phyloP scores from a whole-genome alignment of 345 rosid species.

The Pelargonium nanum region DNA sequence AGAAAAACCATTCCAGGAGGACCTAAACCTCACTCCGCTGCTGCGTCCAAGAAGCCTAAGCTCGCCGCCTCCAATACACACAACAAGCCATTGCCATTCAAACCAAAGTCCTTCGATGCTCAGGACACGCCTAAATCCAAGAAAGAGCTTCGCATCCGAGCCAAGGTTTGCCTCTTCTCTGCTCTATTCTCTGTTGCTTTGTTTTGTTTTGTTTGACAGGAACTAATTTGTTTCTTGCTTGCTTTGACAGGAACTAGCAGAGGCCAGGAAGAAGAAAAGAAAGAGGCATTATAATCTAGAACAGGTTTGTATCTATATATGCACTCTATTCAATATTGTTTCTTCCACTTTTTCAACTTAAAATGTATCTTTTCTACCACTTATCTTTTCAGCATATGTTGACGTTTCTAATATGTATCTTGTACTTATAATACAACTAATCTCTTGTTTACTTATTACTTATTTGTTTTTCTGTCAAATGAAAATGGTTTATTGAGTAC shows the following conservation, averaged over 20 bases:
- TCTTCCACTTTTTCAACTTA: background rate
- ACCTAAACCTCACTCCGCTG: background rate
- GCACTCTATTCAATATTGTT: background rate
- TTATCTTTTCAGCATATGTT: too few species aligned
- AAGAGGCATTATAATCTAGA: constrained; percentile 74
- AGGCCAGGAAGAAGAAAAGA: constrained; percentile 83
- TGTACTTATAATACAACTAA: too few species aligned
- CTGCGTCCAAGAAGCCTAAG: background rate
- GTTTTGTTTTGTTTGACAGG: background rate
- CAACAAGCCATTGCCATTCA: background rate
- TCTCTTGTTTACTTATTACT: too few species aligned
- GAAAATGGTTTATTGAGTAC: too few species aligned
- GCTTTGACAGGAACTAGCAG: constrained; percentile 52
- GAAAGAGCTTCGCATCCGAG: constrained; percentile 37
- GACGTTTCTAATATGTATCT: too few species aligned
- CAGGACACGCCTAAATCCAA: constrained; percentile 17
- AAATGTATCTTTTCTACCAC: background rate
- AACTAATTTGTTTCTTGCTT: too few species aligned
- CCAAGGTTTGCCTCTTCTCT: constrained; percentile 31
- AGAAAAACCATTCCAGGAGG: background rate
- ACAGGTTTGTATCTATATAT: constrained; percentile 28
- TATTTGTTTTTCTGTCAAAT: too few species aligned
- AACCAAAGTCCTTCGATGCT: background rate
- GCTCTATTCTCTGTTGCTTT: background rate
- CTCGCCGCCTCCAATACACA: background rate